phyloP scores from a whole-genome alignment of 1,139 yeast species.

The Hyphopichia wangnamkhiaoensis region DNA sequence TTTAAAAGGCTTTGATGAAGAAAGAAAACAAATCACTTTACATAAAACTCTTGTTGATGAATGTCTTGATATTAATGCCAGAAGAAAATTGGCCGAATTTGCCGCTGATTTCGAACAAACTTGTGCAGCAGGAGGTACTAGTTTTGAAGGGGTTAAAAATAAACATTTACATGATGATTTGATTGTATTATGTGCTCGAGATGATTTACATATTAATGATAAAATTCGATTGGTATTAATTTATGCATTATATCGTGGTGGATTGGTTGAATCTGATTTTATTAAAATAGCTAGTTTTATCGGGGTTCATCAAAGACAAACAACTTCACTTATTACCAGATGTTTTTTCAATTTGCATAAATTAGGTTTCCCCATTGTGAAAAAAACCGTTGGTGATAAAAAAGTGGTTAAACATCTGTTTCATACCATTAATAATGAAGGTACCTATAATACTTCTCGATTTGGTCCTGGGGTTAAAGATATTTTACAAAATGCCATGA shows the following conservation, averaged over 20 bases:
- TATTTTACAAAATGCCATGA: slow-evolving; percentile 51
- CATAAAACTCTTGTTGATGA: slow-evolving; percentile 64
- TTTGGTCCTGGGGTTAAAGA: slow-evolving; percentile 71
- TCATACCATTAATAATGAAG: slow-evolving; percentile 68
- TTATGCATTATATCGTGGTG: slow-evolving; percentile 83
- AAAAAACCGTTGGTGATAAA: slow-evolving; percentile 42
- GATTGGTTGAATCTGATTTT: slow-evolving; percentile 74
- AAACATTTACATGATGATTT: slow-evolving; percentile 68
- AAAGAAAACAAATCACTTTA: slow-evolving; percentile 57
- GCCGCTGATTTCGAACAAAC: slow-evolving; percentile 75
- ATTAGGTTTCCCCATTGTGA: slow-evolving; percentile 69
- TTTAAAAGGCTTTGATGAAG: slow-evolving; percentile 67
- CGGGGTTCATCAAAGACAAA: slow-evolving; percentile 60
- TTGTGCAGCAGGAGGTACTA: slow-evolving; percentile 71
- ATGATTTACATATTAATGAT: slow-evolving; percentile 55
- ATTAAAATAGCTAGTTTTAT: slow-evolving; percentile 70
- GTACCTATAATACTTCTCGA: slow-evolving; percentile 72
- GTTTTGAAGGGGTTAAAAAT: slow-evolving; percentile 67
- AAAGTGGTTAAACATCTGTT: slow-evolving; percentile 47
- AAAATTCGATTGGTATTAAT: slow-evolving; percentile 76
- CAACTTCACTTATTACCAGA: slow-evolving; percentile 42
- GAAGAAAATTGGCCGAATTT: slow-evolving; percentile 56
- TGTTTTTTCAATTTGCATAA: slow-evolving; percentile 66
- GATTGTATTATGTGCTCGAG: slow-evolving; percentile 56
- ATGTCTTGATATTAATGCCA: slow-evolving; percentile 54